phyloP scores from a whole-genome alignment of 768 basidiomycete species.

The Neoboletus subvelutipes region DNA sequence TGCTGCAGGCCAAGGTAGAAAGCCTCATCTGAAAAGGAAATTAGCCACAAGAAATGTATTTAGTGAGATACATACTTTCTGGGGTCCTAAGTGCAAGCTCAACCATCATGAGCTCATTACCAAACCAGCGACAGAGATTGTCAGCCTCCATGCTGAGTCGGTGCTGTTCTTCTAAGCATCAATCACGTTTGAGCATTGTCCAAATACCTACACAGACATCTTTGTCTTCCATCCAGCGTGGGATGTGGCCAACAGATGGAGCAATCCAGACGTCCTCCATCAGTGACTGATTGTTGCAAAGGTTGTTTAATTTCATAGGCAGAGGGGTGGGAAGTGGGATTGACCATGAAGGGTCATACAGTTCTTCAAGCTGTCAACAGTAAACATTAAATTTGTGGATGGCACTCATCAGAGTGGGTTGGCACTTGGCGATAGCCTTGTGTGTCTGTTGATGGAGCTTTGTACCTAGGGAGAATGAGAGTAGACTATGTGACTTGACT shows the following conservation, averaged over 20 bases:
- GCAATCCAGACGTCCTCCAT: slow-evolving; percentile 34
- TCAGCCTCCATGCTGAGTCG: slow-evolving; percentile 30
- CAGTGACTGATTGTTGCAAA: slow-evolving; percentile 17
- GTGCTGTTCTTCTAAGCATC: slow-evolving; percentile 32
- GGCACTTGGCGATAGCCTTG: too few relatives aligned
- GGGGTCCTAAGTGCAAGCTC: slow-evolving; percentile 12
- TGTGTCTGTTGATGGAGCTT: slow-evolving; percentile 6
- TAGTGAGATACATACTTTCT: too few relatives aligned
- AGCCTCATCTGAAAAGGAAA: too few relatives aligned
- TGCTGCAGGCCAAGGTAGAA: too few relatives aligned
- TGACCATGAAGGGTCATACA: too few relatives aligned
- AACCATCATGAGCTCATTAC: slow-evolving; percentile 27
- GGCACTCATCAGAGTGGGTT: neutral
- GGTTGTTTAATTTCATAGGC: slow-evolving; percentile 30
- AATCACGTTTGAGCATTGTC: slow-evolving; percentile 27
- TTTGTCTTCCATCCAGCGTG: too few relatives aligned
- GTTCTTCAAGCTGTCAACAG: slow-evolving; percentile 25
- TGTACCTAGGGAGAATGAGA: neutral
- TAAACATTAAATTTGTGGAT: slow-evolving; percentile 30
- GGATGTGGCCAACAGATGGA: neutral
- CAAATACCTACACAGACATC: slow-evolving; percentile 33
- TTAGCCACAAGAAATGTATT: too few relatives aligned
- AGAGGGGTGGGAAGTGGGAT: too few relatives aligned
- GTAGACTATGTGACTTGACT: neutral
- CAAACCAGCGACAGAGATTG: slow-evolving; percentile 38